Conservation (phyloP, 371 early-diverging fungal species). For the Mortierella sp. region DNA sequence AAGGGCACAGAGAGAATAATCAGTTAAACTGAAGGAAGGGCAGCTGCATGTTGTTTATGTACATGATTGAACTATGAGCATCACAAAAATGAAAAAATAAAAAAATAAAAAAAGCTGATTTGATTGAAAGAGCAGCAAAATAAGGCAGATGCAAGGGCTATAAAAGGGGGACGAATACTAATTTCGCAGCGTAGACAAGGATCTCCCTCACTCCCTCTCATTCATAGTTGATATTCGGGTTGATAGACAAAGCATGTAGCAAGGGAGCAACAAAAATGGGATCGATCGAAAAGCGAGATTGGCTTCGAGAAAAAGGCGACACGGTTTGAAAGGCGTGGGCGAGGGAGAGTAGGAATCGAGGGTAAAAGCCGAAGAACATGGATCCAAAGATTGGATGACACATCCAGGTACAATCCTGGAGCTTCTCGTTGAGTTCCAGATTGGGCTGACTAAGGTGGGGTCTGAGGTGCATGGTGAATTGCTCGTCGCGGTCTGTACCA, state of each 20-base stretch:
- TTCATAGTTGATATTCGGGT: neutral
- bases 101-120: neutral
- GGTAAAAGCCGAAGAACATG: neutral
- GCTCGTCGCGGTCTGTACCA: neutral
- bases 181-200: conserved; percentile 11
- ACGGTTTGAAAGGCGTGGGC: neutral
- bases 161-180: neutral
- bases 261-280: neutral
- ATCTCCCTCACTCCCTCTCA: conserved; percentile 1
- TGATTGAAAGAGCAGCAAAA: neutral
- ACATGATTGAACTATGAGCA: neutral
- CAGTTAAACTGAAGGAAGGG: conserved; percentile 1
- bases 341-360: neutral
- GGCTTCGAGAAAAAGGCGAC: neutral
- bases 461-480: neutral
- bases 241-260: neutral
- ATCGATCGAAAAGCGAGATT: neutral
- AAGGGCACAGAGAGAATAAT: neutral
- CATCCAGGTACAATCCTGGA: neutral
- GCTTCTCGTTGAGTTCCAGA: conserved; percentile 3
- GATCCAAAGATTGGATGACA: neutral
- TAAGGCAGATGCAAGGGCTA: neutral
- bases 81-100: neutral
- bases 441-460: neutral
- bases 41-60: neutral